These are phyloP conservation scores for Coleophoma eucalyptorum DNA, from an alignment of 2,329 filamentous ascomycete genomes.

Conservation along the genomic window DNA sequence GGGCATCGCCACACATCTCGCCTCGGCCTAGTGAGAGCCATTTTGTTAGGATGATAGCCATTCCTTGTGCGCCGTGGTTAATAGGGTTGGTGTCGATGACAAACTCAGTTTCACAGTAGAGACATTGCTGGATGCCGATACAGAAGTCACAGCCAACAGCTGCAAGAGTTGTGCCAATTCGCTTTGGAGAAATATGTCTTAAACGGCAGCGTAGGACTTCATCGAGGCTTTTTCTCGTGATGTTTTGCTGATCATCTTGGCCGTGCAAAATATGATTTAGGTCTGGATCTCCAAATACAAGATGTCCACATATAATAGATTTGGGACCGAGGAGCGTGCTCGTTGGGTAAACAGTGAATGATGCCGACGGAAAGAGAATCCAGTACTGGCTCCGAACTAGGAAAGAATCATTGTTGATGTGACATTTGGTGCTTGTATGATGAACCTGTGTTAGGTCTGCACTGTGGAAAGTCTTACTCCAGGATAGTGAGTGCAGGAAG, in stretches of 20 bases:
- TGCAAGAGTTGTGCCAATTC: not conserved
- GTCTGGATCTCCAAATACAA: not conserved
- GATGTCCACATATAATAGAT: not conserved
- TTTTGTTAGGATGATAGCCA: not conserved
- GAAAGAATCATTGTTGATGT: not conserved
- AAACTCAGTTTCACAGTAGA: not conserved
- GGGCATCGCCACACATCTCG: not conserved
- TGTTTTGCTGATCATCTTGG: not conserved
- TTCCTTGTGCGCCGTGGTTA: not conserved
- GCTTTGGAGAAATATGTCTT: not conserved
- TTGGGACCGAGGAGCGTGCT: not conserved
- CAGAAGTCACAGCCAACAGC: not conserved
- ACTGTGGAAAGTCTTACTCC: not conserved
- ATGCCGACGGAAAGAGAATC: not conserved
- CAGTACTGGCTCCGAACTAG: not conserved
- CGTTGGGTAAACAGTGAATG: not conserved
- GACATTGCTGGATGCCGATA: not conserved
- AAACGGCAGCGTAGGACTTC: no score
- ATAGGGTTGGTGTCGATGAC: not conserved
- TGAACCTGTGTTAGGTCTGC: not conserved
- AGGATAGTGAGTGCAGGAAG: no score
- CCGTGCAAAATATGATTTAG: not conserved
- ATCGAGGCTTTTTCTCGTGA: no score
- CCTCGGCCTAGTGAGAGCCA: not conserved
- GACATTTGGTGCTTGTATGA: not conserved